Percentiles rank a stretch among this genome's conserved stretches.
These are phyloP conservation scores for Endotrypanum monterogeii DNA, from an alignment of 208 protist species.

Conservation along the genomic window DNA sequence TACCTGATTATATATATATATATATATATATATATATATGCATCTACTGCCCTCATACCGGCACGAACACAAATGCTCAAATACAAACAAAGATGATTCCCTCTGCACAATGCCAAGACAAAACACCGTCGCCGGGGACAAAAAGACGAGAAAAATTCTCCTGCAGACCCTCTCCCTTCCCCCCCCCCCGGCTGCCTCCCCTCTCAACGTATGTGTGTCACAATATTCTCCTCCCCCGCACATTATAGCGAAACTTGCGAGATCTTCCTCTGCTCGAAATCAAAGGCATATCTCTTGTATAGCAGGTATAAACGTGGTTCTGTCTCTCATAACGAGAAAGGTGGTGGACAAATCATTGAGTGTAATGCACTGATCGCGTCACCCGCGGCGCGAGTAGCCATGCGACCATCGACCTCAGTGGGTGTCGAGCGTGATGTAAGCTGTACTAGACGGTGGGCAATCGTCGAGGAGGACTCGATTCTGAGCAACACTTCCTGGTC, in stretches of 20 bases:
- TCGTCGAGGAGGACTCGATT: not conserved
- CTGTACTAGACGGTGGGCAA: conserved; percentile 1
- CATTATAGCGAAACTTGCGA: not conserved
- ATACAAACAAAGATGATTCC: not conserved
- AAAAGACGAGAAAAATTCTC: not conserved
- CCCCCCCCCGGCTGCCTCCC: not conserved
- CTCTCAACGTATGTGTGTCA: not conserved
- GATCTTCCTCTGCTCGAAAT: not conserved
- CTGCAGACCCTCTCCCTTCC: not conserved
- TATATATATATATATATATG: too few species aligned
- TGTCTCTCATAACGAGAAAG: not conserved
- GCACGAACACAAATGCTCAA: not conserved
- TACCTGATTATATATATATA: too few species aligned
- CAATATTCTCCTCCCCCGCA: not conserved
- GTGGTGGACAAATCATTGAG: not conserved
- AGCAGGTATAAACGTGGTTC: too few species aligned
- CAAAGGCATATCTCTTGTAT: not conserved
- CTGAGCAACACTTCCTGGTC: conserved; percentile 1
- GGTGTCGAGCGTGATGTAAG: conserved; percentile 4
- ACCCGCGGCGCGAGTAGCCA: not conserved
- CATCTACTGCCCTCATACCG: too few species aligned
- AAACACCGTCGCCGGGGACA: not conserved
- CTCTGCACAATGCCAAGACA: too few species aligned
- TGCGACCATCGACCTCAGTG: conserved; percentile 3
- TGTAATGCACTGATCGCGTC: not conserved